phyloP scores from a whole-genome alignment of 495 filamentous ascomycete genomes.

The Cenococcum geophilum region DNA sequence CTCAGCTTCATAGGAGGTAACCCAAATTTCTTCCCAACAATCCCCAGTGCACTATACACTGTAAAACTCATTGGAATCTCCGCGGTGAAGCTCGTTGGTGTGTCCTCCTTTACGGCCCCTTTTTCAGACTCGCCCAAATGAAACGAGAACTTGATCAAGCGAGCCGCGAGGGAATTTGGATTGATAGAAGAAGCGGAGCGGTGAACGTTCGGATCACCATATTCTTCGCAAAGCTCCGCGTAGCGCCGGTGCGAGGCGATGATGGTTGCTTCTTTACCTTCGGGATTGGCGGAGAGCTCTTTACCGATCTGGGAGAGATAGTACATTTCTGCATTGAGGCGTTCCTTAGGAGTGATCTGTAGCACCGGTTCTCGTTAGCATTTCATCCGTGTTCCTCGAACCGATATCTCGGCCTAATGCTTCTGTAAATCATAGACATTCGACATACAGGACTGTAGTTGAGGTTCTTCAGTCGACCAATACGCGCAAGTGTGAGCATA shows the following conservation, averaged over 20 bases:
- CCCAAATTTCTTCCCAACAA: slow-evolving; percentile 65
- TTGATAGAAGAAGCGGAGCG: slow-evolving; percentile 47
- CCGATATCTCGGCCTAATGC: no score
- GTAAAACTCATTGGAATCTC: slow-evolving; percentile 70
- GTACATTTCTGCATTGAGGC: slow-evolving; percentile 83
- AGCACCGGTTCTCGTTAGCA: background rate
- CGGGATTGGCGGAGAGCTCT: slow-evolving; percentile 57
- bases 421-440: background rate
- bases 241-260: slow-evolving; percentile 63
- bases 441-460: slow-evolving; percentile 58
- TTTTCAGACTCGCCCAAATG: slow-evolving; percentile 33
- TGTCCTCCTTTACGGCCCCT: slow-evolving; percentile 24
- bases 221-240: slow-evolving; percentile 59
- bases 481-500: slow-evolving; percentile 79
- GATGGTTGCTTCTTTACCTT: slow-evolving; percentile 48
- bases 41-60: slow-evolving; percentile 72
- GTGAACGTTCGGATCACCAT: slow-evolving; percentile 59
- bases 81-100: background rate
- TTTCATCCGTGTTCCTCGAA: background rate
- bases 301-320: slow-evolving; percentile 77
- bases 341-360: slow-evolving; percentile 60
- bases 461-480: slow-evolving; percentile 58
- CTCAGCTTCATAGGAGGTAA: slow-evolving; percentile 56
- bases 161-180: slow-evolving; percentile 63
- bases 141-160: slow-evolving; percentile 63